Evolutionary conservation across 176 grass and related monocot genomes (phyloP).

Genomic region (Chrysopogon serrulatus): DNA sequence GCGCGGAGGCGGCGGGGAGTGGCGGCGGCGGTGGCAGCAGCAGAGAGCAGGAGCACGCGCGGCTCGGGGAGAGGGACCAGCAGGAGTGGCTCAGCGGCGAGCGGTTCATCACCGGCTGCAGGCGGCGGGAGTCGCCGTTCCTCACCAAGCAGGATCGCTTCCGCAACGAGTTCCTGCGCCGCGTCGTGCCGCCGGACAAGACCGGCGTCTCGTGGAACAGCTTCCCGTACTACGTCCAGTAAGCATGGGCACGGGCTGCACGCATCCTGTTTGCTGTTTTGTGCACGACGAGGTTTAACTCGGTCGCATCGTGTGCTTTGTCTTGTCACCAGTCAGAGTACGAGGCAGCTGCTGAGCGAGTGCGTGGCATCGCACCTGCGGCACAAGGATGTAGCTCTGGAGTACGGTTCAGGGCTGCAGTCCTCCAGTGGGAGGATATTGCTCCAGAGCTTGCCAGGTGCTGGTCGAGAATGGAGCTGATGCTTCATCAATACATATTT

Average conservation of each 20-base stretch:
- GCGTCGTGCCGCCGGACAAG: slow-evolving; percentile 74
- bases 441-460: slow-evolving; percentile 77
- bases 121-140: slow-evolving; percentile 62
- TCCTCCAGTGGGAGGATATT: slow-evolving; percentile 74
- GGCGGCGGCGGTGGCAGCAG: background rate
- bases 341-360: slow-evolving; percentile 57
- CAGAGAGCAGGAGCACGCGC: slow-evolving; percentile 65
- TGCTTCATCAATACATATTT: background rate
- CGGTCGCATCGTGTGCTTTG: slow-evolving; percentile 11
- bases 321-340: slow-evolving; percentile 45
- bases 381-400: slow-evolving; percentile 41
- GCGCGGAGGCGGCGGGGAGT: slow-evolving; percentile 37
- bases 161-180: slow-evolving; percentile 77
- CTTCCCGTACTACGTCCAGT: slow-evolving; percentile 88
- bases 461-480: background rate
- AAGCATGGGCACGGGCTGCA: slow-evolving; percentile 16
- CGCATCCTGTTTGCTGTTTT: background rate
- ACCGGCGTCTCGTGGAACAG: slow-evolving; percentile 63
- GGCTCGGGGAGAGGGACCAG: slow-evolving; percentile 87
- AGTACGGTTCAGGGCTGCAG: slow-evolving; percentile 61
- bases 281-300: background rate
- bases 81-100: slow-evolving; percentile 80
- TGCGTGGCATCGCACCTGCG: slow-evolving; percentile 76
- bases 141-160: slow-evolving; percentile 75
- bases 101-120: slow-evolving; percentile 59